phyloP scores from a whole-genome alignment of 2,329 filamentous ascomycete species.

The Colletotrichum echinochloae region DNA sequence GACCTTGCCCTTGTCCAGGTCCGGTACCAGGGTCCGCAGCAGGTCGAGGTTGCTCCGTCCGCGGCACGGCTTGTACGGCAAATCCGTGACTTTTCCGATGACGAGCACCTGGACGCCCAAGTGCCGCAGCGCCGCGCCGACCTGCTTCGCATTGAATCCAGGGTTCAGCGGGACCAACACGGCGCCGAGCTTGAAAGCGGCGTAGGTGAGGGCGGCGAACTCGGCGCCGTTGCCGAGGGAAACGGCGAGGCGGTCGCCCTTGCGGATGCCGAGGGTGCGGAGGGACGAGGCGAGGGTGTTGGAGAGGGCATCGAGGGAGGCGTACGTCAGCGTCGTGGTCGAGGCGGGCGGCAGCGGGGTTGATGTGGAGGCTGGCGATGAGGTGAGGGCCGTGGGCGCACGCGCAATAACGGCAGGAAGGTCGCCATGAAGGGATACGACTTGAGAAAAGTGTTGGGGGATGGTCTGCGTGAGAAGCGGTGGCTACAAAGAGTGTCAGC shows the following conservation, averaged over 20 bases:
- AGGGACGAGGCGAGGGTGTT: conserved; percentile 81
- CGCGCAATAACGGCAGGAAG: conserved; percentile 68
- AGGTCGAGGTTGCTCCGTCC: conserved; percentile 66
- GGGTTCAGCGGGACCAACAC: conserved; percentile 95
- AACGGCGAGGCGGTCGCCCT: conserved; percentile 87
- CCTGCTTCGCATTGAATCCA: conserved; percentile 83
- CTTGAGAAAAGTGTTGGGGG: conserved; percentile 75
- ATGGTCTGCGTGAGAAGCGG: conserved; percentile 76
- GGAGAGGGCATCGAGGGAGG: conserved; percentile 78
- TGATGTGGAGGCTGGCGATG: conserved; percentile 39
- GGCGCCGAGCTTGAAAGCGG: conserved; percentile 93
- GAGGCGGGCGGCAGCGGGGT: conserved; percentile 66
- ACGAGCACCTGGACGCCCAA: conserved; percentile 80
- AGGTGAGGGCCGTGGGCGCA: conserved; percentile 50
- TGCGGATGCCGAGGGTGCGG: conserved; percentile 76
- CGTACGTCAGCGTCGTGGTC: conserved; percentile 80
- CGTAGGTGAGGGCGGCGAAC: conserved; percentile 87
- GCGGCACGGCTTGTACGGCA: conserved; percentile 72
- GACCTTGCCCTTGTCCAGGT: conserved; percentile 49
- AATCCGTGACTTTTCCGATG: conserved; percentile 87
- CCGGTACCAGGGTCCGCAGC: conserved; percentile 58
- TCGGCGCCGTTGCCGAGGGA: conserved; percentile 88
- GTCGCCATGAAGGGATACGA: conserved; percentile 75
- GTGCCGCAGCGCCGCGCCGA: conserved; percentile 82
- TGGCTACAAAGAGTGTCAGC: conserved; percentile 62